Base-by-base conservation (phyloP, 1,284 basidiomycete genomes). In the Prillingera fragicola region DNA sequence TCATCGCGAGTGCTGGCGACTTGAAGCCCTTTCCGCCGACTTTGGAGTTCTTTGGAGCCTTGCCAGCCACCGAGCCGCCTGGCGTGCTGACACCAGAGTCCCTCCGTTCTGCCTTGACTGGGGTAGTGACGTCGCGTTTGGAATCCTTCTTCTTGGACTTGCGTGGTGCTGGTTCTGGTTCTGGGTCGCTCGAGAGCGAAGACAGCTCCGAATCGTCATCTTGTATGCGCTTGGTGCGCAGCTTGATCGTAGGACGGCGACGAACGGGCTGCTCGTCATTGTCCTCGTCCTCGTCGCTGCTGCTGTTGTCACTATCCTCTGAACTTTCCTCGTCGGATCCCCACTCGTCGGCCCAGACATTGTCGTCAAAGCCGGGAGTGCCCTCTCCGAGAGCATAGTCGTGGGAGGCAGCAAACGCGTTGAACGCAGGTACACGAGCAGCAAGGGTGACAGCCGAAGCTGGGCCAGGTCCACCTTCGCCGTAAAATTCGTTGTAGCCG, bases 401-500 rank as follows among this genome's bases (percentile, higher is more conserved):
- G 29, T 68, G 60, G 0, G 58, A 50, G 4, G 60, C 60, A 6
- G 70, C 61, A 41, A 71, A 71, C 6, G 65, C 65, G 50, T 68
- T 70, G 63, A 70, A 70, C 2, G 63, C 46, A 17, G 63, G 53
- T 18, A 62, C 52, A 18, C 62, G 48, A 9, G 60, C 56, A 3
- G 60, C 59, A 43, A 65, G 56, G 15, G 54, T 48, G n/a, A 60
- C 55, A 15, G 60, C 52, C 1, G 62, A 57, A 1, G 57, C 41
- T 0, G 65, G 67, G 5, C 67, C 67, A 1, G 64, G 60, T 8
- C 62, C 63, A 3, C 50, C 27, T 43, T 69, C 62, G 24, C 63
- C 67, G 38, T 55, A 68, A 41, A 69, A 69, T 33, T 69, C 66
- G 27, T 59, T 50, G 48, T 65, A 62, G 14, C 60, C 55, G n/a